Percentiles rank a stretch among this genome's conserved stretches.
Evolutionary conservation across 495 filamentous ascomycete species (phyloP).

Genomic region (Penicillium canariense): DNA sequence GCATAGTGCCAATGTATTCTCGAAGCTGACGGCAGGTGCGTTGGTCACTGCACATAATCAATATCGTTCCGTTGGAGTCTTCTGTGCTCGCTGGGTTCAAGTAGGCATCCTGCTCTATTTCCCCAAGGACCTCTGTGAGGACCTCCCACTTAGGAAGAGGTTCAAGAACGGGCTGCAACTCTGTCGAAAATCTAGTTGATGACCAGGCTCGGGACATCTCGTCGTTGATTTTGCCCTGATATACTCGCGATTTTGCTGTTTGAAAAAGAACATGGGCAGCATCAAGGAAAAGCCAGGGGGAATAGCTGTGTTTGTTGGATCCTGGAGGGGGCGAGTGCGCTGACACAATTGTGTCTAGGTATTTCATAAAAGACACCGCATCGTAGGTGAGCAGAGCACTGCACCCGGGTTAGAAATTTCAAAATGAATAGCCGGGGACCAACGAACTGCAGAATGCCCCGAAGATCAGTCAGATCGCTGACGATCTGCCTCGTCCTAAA

Average conservation of each 20-base stretch:
- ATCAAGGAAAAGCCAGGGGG: constrained; percentile 95
- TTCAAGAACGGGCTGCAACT: constrained; percentile 85
- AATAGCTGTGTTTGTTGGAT: constrained; percentile 81
- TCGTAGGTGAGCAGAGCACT: constrained; percentile 79
- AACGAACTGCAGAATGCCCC: constrained; percentile 76
- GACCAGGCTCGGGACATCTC: constrained; percentile 33
- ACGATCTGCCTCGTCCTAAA: constrained; percentile 94
- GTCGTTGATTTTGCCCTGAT: constrained; percentile 62
- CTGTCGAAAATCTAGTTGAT: constrained; percentile 53
- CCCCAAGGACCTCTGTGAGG: constrained; percentile 80
- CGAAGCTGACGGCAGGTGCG: constrained; percentile 85
- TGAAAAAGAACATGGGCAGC: constrained; percentile 93
- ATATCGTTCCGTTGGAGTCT: constrained; percentile 83
- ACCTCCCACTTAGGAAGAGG: constrained; percentile 92
- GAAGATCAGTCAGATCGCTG: constrained; percentile 78
- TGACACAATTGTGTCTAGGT: constrained; percentile 90
- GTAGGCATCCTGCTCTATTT: constrained; percentile 90
- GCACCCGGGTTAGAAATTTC: constrained; percentile 16
- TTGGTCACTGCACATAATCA: constrained; percentile 94
- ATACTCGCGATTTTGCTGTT: constrained; percentile 87
- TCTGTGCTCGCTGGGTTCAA: constrained; percentile 72
- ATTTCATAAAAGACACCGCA: constrained; percentile 86
- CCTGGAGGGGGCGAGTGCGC: constrained; percentile 87
- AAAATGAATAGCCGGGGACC: background rate
- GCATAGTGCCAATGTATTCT: constrained; percentile 89